Percentiles rank a stretch among this genome's conserved stretches.
These are phyloP conservation scores for Verticillium dahliae DNA, from an alignment of 2,329 filamentous ascomycete genomes.

Conservation along the genomic window DNA sequence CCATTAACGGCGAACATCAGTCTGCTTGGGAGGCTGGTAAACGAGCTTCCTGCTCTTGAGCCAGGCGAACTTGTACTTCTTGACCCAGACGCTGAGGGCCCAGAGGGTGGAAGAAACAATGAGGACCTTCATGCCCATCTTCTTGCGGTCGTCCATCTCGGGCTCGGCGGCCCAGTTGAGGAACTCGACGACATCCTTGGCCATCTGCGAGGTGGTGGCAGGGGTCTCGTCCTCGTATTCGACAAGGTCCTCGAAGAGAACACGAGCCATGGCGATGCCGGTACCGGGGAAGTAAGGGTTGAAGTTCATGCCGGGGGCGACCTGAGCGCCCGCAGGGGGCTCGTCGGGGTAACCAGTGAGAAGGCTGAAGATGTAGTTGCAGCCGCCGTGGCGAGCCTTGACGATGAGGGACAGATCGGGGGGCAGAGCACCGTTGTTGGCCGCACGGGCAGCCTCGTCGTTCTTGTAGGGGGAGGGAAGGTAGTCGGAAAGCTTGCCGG, in stretches of 20 bases:
- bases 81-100: constrained; percentile 90
- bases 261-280: constrained; percentile 97
- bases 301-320: constrained; percentile 93
- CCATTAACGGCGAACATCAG: constrained; percentile 37
- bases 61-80: constrained; percentile 98
- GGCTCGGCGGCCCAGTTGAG: constrained; percentile 99
- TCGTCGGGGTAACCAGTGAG: constrained; percentile 97
- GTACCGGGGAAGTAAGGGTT: constrained; percentile 99
- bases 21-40: constrained; percentile 68
- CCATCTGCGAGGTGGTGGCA: constrained; percentile 96
- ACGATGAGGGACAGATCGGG: constrained; percentile 96
- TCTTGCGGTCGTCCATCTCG: constrained; percentile 99
- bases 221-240: constrained; percentile 97
- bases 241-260: constrained; percentile 93
- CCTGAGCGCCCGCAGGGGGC: constrained; percentile 78
- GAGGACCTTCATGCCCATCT: constrained; percentile 97
- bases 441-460: constrained; percentile 94
- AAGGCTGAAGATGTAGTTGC: constrained; percentile 96
- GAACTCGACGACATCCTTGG: constrained; percentile 98
- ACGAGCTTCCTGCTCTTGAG: constrained; percentile 93
- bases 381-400: constrained; percentile 96
- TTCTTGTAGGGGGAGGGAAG: constrained; percentile 95
- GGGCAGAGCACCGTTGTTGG: constrained; percentile 96
- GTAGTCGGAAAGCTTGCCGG: constrained; percentile 98
- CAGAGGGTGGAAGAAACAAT: constrained; percentile 72